phyloP scores from a whole-genome alignment of 2,329 filamentous ascomycete species.

The Neopestalotiopsis sp. region DNA sequence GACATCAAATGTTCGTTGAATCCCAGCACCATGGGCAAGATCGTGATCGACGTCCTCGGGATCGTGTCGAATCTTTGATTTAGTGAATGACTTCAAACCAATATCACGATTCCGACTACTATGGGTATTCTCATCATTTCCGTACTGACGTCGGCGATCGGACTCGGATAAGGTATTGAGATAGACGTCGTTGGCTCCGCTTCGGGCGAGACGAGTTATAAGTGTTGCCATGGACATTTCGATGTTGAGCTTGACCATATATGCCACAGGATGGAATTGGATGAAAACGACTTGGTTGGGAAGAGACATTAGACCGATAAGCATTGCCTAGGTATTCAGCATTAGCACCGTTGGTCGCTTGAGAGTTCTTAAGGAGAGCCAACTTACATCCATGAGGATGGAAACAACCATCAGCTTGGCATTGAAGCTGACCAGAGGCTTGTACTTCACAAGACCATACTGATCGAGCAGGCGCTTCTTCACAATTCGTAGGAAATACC shows the following conservation, averaged over 20 bases:
- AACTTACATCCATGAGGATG: slow-evolving; percentile 52
- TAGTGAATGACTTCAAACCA: slow-evolving; percentile 39
- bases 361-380: slow-evolving; percentile 22
- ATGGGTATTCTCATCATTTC: slow-evolving; percentile 1
- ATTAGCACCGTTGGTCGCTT: neutral
- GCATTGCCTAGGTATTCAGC: slow-evolving; percentile 26
- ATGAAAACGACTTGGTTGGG: slow-evolving; percentile 54
- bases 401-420: slow-evolving; percentile 55
- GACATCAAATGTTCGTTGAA: slow-evolving; percentile 19
- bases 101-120: slow-evolving; percentile 16
- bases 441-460: slow-evolving; percentile 54
- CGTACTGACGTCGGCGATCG: slow-evolving; percentile 11
- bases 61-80: slow-evolving; percentile 52
- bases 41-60: slow-evolving; percentile 42
- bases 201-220: slow-evolving; percentile 36
- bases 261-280: slow-evolving; percentile 48
- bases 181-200: slow-evolving; percentile 8
- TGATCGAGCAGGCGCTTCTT: slow-evolving; percentile 52
- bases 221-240: slow-evolving; percentile 59
- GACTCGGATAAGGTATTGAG: slow-evolving; percentile 16
- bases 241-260: slow-evolving; percentile 55
- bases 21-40: slow-evolving; percentile 25
- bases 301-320: slow-evolving; percentile 53
- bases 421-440: slow-evolving; percentile 55
- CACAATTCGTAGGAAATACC: slow-evolving; percentile 54